phyloP scores from a whole-genome alignment of 192 early-diverging fungal genomes.

The Backusella parvicylindrica region DNA sequence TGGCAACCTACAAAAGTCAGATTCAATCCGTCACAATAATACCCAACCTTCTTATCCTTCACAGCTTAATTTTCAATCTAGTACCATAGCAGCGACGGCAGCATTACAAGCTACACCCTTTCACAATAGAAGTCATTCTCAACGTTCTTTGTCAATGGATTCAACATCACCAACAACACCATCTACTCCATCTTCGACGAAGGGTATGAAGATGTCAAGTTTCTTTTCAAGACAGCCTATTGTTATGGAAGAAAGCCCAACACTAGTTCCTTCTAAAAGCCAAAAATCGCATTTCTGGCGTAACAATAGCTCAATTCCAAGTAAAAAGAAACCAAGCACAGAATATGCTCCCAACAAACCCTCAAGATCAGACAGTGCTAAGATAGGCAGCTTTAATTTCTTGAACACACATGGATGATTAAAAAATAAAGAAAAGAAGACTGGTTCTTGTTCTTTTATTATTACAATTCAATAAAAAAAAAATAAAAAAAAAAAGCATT shows the following conservation, averaged over 20 bases:
- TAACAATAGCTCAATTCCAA: neutral
- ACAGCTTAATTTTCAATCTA: neutral
- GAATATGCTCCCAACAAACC: neutral
- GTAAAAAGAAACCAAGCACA: neutral
- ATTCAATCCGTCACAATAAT: neutral
- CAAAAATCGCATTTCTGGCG: constrained; percentile 3
- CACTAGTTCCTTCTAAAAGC: neutral
- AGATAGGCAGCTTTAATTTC: neutral
- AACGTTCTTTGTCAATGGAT: neutral
- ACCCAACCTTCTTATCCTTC: neutral
- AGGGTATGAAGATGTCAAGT: neutral
- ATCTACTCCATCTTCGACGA: neutral
- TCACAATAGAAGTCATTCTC: neutral
- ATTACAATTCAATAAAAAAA: too few species aligned
- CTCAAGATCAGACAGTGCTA: constrained; percentile 1
- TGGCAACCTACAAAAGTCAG: neutral
- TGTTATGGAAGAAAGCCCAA: neutral
- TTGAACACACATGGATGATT: neutral
- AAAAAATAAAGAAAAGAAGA: neutral
- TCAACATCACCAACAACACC: neutral
- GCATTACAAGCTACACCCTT: neutral
- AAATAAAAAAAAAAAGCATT: too few species aligned
- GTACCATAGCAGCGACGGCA: neutral
- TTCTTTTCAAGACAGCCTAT: neutral
- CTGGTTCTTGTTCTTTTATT: neutral